Evolutionary conservation across 768 basidiomycete species (phyloP).

Genomic region (Pisolithus sp.): DNA sequence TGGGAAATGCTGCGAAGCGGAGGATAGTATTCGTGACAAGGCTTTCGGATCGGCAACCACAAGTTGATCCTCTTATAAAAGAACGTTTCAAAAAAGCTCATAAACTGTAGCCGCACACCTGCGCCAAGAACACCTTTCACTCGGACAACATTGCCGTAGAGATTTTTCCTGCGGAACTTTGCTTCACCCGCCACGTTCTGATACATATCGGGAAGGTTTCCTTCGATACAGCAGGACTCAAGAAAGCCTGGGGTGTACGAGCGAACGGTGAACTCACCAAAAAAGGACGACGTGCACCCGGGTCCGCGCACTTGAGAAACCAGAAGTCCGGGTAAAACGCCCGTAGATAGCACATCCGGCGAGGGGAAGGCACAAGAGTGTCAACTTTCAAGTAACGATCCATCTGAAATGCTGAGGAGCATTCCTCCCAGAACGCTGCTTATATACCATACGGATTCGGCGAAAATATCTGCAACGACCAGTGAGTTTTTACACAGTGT

Average conservation of each 20-base stretch:
- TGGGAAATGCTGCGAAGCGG: slow-evolving; percentile 36
- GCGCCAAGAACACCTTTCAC: slow-evolving; percentile 24
- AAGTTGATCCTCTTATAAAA: slow-evolving; percentile 36
- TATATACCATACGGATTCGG: no score
- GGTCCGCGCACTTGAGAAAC: slow-evolving; percentile 1
- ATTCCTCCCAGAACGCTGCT: no score
- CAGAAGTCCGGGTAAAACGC: not conserved
- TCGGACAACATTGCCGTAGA: slow-evolving; percentile 24
- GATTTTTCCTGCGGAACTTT: slow-evolving; percentile 26
- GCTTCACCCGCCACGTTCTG: slow-evolving; percentile 19
- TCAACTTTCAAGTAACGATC: not conserved
- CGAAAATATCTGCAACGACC: no score
- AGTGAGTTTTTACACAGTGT: no score
- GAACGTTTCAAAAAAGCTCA: not conserved
- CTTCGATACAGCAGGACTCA: slow-evolving; percentile 12
- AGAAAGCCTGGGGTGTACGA: not conserved
- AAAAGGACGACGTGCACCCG: slow-evolving; percentile 1
- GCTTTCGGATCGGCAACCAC: slow-evolving; percentile 45
- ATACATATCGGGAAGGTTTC: slow-evolving; percentile 24
- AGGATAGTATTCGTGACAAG: slow-evolving; percentile 32
- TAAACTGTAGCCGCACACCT: not conserved
- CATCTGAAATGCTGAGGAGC: not conserved
- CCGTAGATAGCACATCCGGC: slow-evolving; percentile 3
- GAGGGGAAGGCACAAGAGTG: not conserved
- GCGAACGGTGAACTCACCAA: slow-evolving; percentile 1